Evolutionary conservation across 2,329 filamentous ascomycete species (phyloP), one percentile per base, ranked within the genome.

Genomic region (Nannizziopsis barbatae): DNA sequence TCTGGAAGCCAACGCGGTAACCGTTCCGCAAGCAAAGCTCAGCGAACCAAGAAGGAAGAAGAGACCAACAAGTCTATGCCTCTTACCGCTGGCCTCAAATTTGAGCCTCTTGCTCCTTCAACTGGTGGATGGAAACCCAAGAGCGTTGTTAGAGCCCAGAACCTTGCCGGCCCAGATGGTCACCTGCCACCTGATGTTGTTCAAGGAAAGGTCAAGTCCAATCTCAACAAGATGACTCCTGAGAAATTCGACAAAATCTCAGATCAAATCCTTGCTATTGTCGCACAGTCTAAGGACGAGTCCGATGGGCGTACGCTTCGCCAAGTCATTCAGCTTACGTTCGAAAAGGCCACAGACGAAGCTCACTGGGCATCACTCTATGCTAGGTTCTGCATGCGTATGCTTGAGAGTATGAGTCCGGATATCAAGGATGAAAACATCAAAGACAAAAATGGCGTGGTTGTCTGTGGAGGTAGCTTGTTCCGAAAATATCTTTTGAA

Each of bases 401-500:
- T 96, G 92, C 75, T 96, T 52, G 85, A 93, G 66, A 89, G 79
- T 53, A 96, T 95, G 86, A 94, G 86, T 68, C 71, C 84, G 17
- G 90, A 95, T 42, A 93, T 98, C 64, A 87, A 88, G 60, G 92
- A 98, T 59, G 89, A 95, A 71, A 90, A 82, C 53, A 93, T 98
- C 67, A 82, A 81, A 57, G 92, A 98, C 73, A 94, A 87, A 76
- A 79, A 77, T 53, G 87, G 86, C 58, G 83, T 89, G 50, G 80
- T 94, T 49, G 89, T 96, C 56, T 86, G 84, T 56, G 92, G 92
- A 58, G 92, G 92, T 59, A 88, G 85, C 56, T 74, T 98, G 27
- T 98, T 98, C 86, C 80, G 92, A 61, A 98, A 98, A 72, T 98
- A 98, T 67, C 78, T 98, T 31, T 84, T 98, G 64, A 98, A 96